phyloP scores from a whole-genome alignment of 805 yeast genomes.

The Jamesozyma piceae region DNA sequence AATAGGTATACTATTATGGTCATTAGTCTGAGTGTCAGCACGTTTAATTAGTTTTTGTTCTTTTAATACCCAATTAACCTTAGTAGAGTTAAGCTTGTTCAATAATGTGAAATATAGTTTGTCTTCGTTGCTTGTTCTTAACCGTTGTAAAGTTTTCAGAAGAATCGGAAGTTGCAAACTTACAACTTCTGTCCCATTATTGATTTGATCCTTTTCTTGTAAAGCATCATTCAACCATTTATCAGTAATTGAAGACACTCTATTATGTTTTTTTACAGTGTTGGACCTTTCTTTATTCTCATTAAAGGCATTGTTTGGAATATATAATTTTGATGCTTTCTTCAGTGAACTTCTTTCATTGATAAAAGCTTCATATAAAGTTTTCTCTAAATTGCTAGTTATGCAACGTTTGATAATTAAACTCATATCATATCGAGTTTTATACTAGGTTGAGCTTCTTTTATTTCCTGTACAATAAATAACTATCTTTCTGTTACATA shows the following conservation, averaged over 20 bases:
- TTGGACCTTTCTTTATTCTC: neutral
- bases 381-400: constrained; percentile 2
- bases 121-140: constrained; percentile 13
- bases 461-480: neutral
- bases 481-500: too few species aligned
- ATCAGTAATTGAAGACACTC: constrained; percentile 9
- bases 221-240: constrained; percentile 18
- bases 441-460: neutral
- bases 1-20: constrained; percentile 10
- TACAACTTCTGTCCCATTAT: neutral
- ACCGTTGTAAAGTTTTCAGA: constrained; percentile 16
- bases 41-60: constrained; percentile 5
- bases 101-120: constrained; percentile 17
- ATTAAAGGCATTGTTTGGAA: neutral
- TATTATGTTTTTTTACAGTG: neutral
- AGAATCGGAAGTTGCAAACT: constrained; percentile 8
- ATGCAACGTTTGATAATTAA: neutral
- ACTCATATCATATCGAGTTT: neutral
- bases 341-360: constrained; percentile 1
- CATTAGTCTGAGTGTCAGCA: neutral
- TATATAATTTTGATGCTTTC: constrained; percentile 1
- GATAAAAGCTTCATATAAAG: constrained; percentile 1
- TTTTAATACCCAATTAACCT: constrained; percentile 18
- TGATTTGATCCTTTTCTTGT: neutral
- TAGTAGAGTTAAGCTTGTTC: constrained; percentile 14